Conservation (phyloP, 306 rosid species). For the Urtica urens region DNA sequence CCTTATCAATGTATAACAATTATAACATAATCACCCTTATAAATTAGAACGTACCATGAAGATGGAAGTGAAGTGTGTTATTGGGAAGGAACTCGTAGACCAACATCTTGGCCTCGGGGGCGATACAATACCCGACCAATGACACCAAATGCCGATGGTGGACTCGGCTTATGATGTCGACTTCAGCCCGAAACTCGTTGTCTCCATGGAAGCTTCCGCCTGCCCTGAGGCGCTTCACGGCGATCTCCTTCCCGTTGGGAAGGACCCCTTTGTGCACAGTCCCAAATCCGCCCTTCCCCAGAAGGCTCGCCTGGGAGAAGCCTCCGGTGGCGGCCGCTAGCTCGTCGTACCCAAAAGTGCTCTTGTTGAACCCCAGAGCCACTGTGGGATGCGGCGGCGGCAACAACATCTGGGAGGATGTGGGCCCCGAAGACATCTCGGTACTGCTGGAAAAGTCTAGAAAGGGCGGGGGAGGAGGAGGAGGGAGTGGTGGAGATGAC, state of each 20-base stretch:
- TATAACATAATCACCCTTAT: too few relatives aligned
- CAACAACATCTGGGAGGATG: conserved; percentile 39
- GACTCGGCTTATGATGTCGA: conserved; percentile 78
- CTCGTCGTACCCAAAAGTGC: conserved; percentile 57
- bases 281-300: conserved; percentile 86
- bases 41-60: conserved; percentile 38
- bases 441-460: not conserved
- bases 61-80: conserved; percentile 65
- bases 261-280: conserved; percentile 71
- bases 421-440: conserved; percentile 36
- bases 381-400: conserved; percentile 72
- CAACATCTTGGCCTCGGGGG: conserved; percentile 31
- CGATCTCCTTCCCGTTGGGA: conserved; percentile 84
- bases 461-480: conserved; percentile 5
- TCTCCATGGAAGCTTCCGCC: conserved; percentile 64
- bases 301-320: conserved; percentile 32
- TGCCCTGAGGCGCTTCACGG: conserved; percentile 63
- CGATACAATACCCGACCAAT: conserved; percentile 65
- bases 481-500: conserved; percentile 13
- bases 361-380: conserved; percentile 62
- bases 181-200: conserved; percentile 67
- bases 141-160: conserved; percentile 93
- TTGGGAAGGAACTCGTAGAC: conserved; percentile 86
- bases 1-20: not conserved
- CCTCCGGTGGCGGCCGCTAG: conserved; percentile 50